phyloP scores from a whole-genome alignment of 2,329 filamentous ascomycete species.

The Pseudomassariella vexata region DNA sequence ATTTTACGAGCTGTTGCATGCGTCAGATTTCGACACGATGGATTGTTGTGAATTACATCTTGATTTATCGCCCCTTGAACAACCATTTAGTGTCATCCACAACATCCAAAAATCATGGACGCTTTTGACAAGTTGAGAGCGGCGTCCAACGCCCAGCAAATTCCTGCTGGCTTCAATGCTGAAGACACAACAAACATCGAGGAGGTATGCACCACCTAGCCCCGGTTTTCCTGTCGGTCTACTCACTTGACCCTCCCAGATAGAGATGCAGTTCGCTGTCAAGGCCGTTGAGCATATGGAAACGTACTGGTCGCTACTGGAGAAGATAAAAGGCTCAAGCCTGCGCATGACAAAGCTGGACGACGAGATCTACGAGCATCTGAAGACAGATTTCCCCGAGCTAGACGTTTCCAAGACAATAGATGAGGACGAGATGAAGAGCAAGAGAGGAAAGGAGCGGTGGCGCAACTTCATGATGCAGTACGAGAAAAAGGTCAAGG shows the following conservation, averaged over 20 bases:
- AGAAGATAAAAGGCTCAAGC: constrained; percentile 81
- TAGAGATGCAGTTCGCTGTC: constrained; percentile 98
- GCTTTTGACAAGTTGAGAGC: neutral
- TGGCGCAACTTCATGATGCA: constrained; percentile 93
- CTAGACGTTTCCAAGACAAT: constrained; percentile 79
- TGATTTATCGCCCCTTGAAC: too few relatives aligned
- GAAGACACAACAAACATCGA: constrained; percentile 50
- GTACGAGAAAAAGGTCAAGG: constrained; percentile 92
- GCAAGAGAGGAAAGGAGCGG: constrained; percentile 84
- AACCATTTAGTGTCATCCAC: too few relatives aligned
- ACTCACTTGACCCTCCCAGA: constrained; percentile 45
- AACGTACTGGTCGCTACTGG: constrained; percentile 94
- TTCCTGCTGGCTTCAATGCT: constrained; percentile 55
- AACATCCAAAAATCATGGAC: too few relatives aligned
- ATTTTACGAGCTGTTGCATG: too few relatives aligned
- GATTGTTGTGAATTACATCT: too few relatives aligned
- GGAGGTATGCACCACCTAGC: constrained; percentile 36
- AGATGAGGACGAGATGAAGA: constrained; percentile 95
- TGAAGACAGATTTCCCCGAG: constrained; percentile 83
- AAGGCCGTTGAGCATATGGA: constrained; percentile 96
- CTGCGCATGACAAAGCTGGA: constrained; percentile 90
- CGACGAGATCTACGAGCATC: constrained; percentile 88
- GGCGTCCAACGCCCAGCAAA: constrained; percentile 12
- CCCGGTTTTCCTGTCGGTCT: neutral
- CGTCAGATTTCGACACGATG: too few relatives aligned